Conservation (phyloP, 2,329 filamentous ascomycete species). For the Talaromyces sp. region DNA sequence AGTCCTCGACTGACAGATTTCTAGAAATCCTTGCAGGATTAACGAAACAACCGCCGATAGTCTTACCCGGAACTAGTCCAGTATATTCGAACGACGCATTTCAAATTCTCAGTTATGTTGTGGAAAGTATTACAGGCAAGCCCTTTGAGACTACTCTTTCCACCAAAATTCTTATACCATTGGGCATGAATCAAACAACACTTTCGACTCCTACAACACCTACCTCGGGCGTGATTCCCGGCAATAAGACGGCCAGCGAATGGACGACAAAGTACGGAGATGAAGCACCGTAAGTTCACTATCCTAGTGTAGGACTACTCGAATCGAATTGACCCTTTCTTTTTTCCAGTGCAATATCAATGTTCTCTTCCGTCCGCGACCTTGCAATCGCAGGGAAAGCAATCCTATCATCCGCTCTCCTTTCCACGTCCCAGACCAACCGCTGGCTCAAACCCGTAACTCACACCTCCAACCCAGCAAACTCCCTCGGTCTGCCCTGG, state of each 20-base stretch:
- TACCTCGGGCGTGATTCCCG: background rate
- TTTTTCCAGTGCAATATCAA: background rate
- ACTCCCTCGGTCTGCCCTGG: slow-evolving; percentile 38
- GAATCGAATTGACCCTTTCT: background rate
- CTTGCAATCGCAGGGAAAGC: slow-evolving; percentile 21
- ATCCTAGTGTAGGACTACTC: background rate
- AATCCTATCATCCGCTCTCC: slow-evolving; percentile 38
- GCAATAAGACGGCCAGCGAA: background rate
- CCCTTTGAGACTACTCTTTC: slow-evolving; percentile 25
- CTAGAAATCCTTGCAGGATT: background rate
- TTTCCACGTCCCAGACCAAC: slow-evolving; percentile 32
- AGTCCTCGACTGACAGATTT: background rate
- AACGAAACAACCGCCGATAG: background rate
- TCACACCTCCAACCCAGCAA: slow-evolving; percentile 33
- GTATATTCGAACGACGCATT: slow-evolving; percentile 41
- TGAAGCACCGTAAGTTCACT: background rate
- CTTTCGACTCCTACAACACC: background rate
- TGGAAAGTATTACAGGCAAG: slow-evolving; percentile 35
- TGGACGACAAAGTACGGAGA: background rate
- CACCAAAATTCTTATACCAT: background rate
- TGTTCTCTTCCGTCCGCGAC: background rate
- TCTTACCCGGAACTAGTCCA: slow-evolving; percentile 32
- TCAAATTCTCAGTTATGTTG: slow-evolving; percentile 36
- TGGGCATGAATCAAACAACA: background rate
- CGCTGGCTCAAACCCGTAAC: slow-evolving; percentile 43